Conservation (phyloP, 2,329 filamentous ascomycete species). For the Cercospora zeae-maydis region DNA sequence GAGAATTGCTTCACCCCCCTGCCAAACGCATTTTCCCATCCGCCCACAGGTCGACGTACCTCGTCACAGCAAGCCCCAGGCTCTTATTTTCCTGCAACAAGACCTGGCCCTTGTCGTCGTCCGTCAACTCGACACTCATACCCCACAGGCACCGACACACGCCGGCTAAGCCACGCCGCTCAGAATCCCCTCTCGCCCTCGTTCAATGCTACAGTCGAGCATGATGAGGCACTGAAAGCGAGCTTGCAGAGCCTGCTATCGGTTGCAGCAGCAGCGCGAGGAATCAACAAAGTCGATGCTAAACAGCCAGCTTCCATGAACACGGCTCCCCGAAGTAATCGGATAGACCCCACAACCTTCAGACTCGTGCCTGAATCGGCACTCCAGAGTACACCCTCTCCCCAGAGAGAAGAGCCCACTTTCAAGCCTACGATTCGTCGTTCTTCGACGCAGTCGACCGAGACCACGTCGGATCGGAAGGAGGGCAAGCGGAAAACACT, state of each 20-base stretch:
- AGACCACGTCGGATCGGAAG: conserved; percentile 27
- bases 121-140: conserved; percentile 33
- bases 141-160: conserved; percentile 35
- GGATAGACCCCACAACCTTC: conserved; percentile 52
- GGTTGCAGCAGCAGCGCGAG: conserved; percentile 86
- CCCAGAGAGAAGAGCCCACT: conserved; percentile 30
- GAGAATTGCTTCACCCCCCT: conserved; percentile 69
- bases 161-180: conserved; percentile 50
- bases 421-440: conserved; percentile 39
- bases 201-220: conserved; percentile 67
- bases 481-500: conserved; percentile 47
- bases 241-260: conserved; percentile 93
- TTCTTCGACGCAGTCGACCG: conserved; percentile 30
- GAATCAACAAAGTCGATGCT: conserved; percentile 62
- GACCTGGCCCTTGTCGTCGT: conserved; percentile 32
- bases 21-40: conserved; percentile 88
- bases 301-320: conserved; percentile 32
- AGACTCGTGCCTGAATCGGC: conserved; percentile 59
- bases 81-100: conserved; percentile 43
- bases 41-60: conserved; percentile 56
- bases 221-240: conserved; percentile 87
- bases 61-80: conserved; percentile 47
- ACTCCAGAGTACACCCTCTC: conserved; percentile 36
- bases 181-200: conserved; percentile 69
- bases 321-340: conserved; percentile 27